Base-by-base conservation (phyloP, 345 rosid genomes). In the Hypericum androsaemum region DNA sequence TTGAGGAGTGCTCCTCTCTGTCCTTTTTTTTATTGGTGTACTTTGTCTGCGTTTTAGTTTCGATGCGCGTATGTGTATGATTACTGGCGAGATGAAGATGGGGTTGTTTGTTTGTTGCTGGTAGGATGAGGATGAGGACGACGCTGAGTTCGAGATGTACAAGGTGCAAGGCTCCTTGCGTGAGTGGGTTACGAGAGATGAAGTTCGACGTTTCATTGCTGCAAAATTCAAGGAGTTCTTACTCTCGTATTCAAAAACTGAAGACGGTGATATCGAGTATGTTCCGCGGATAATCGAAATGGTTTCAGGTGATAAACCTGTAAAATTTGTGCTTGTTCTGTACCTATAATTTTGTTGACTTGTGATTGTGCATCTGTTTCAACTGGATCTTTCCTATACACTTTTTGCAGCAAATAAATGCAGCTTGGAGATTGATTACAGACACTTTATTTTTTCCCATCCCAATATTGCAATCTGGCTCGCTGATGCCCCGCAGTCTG, bases 401-500 rank as follows among this genome's bases (percentile, higher is more conserved):
- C 45, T 58, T 14, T 70, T 60, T 76, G 72, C 82, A 88, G 98
- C 95, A 35, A 92, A 92, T 52, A 88, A 77, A 62, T 83, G 97
- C 40, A 85, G 94, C 72, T 70, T 92, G 75, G 95, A 88, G 75
- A 78, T 92, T 50, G 95, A 92, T 64, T 88, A 88, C 72, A 88
- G 81, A 53, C 83, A 92, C 17, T 85, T 92, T 73, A 88, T 92
- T 41, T 83, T 75, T 39, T 77, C 81, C 47, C 94, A 88, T 71
- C 97, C 97, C 12, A 92, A 92, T 61, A 92, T 92, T 65, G 95
- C 98, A 7, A 92, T 88, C 59, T 92, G 97, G 95, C 75, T 85
- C 56, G 95, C 98, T 1, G 98, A 88, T 83, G 98, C 97, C 37
- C 94, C 98, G 17, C 98, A 88, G 48, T 78, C 98, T 64, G 97